Base-by-base conservation (phyloP, 176 grass and related monocot genomes). In the Metroxylon sagu region DNA sequence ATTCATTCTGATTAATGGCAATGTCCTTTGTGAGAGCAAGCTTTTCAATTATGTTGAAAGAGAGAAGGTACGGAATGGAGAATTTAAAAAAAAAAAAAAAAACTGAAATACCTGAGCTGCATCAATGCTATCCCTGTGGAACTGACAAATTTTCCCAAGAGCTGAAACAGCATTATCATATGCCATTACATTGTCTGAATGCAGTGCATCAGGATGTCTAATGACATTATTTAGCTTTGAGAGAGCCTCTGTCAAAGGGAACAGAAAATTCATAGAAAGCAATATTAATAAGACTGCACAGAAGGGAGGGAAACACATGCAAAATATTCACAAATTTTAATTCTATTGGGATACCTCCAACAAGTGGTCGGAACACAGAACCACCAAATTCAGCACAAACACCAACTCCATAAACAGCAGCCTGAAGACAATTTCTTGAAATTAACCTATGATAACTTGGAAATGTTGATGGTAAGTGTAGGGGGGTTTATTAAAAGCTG, bases 141-240 rank as follows among this genome's bases (percentile, higher is more conserved):
- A 89, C 53, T 83, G 94, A 25, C 94, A 99, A 66, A 99, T 89
- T 68, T 99, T 99, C 17, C 94, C 94, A 50, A 99, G 76, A 0
- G 94, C 94, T 14, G 88, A 99, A 75, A 99, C 94, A 71, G 94
- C 84, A 63, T 99, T 99, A 17, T 98, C 94, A 61, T 89, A 98
- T 43, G 88, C 94, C 94, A 98, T 98, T 35, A 98, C 73, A 61
- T 93, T 93, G 29, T 98, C 84, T 18, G 85, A 16, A 66, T 77
- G 60, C 12, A 70, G 68, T 57, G 94, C 94, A 68, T 98, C 84
- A 57, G 79, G 67, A 71, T 93, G 88, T 50, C 81, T 73, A 51
- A 98, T 92, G 51, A 98, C 81, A 54, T 88, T 98, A 74, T 88
- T 88, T 70, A 98, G 52, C 68, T 81, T 98, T 61, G 84, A 93